Base-by-base conservation (phyloP, 257 asterid genomes). In the Capsicum pubescens region DNA sequence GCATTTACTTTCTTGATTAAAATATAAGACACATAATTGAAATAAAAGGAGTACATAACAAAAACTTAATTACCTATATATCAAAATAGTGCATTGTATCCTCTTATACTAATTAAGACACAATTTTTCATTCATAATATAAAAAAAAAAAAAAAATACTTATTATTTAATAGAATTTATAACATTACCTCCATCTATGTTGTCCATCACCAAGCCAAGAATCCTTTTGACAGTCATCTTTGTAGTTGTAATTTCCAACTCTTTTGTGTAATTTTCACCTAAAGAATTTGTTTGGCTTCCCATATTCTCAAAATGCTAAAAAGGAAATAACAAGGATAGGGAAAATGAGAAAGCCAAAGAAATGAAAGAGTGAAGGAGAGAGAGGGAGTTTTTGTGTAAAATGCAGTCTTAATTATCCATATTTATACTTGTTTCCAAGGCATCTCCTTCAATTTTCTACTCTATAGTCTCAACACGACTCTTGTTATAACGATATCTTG, bases 201-300 rank as follows among this genome's bases (percentile, higher is more conserved):
- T 89, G 50, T 56, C 94, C 92, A 87, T 89, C 80, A 95, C 59
- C 88, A 90, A 82, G 6, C 91, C 90, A 19, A 95, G 91, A 52
- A 88, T 90, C 83, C 95, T 95, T 86, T 93, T 95, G 2, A 95
- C 89, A 39, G 95, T 90, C 14, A 92, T 85, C n/a, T 88, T 90
- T 50, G 59, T 84, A 0, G 95, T 93, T 9, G 32, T 26, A 26
- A 85, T 83, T 83, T 91, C 94, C 17, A 86, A 55, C 77, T 87
- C 84, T 54, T 74, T 4, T 70, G 35, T 42, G 56, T 70, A 70
- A 17, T 63, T 63, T 63, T 21, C 70, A 63, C 70, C 70, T 26
- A 35, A 0, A 67, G 16, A 67, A 67, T 70, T 70, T 70, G 56
- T 42, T 70, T 42, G 56, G 79, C 79, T 70, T 70, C 0, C 79